phyloP scores from a whole-genome alignment of 2,329 filamentous ascomycete genomes.

The Aspergillus sclerotialis region DNA sequence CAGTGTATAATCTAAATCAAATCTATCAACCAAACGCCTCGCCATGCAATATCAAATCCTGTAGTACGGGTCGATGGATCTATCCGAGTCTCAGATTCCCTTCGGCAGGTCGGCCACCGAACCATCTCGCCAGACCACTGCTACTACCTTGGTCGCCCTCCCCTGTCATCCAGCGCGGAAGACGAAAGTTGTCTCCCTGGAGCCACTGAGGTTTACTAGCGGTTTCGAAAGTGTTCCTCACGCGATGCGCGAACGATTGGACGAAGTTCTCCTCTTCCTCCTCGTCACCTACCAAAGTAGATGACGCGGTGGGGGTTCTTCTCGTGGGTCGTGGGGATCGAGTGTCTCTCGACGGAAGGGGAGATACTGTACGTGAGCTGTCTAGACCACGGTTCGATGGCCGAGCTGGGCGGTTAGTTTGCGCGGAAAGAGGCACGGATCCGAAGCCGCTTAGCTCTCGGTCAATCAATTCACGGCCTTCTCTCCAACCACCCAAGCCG shows the following conservation, averaged over 20 bases:
- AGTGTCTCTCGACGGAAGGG: slow-evolving; percentile 12
- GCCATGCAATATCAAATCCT: slow-evolving; percentile 17
- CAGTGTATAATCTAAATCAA: too few relatives aligned
- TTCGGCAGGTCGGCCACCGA: slow-evolving; percentile 33
- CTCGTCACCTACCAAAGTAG: slow-evolving; percentile 46
- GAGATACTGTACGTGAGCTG: slow-evolving; percentile 20
- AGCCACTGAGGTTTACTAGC: slow-evolving; percentile 78
- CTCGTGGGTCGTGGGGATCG: slow-evolving; percentile 20
- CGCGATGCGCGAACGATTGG: slow-evolving; percentile 70
- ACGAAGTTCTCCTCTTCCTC: slow-evolving; percentile 76
- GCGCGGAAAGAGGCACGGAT: slow-evolving; percentile 37
- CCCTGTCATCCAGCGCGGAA: slow-evolving; percentile 73
- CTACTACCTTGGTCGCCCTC: slow-evolving; percentile 35
- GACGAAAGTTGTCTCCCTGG: slow-evolving; percentile 64
- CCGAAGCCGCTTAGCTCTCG: slow-evolving; percentile 65
- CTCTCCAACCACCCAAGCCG: slow-evolving; percentile 79
- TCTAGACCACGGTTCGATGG: slow-evolving; percentile 18
- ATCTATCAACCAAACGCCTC: too few relatives aligned
- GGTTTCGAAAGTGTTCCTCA: slow-evolving; percentile 87
- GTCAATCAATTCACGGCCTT: slow-evolving; percentile 85
- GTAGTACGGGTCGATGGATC: too few relatives aligned
- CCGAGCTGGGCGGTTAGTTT: slow-evolving; percentile 22
- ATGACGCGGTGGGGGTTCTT: slow-evolving; percentile 24
- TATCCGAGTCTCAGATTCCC: slow-evolving; percentile 34
- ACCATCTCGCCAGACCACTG: slow-evolving; percentile 29